Evolutionary conservation across 2,329 filamentous ascomycete species (phyloP).

Genomic region (Dryadomyces quercus-mongolicae): DNA sequence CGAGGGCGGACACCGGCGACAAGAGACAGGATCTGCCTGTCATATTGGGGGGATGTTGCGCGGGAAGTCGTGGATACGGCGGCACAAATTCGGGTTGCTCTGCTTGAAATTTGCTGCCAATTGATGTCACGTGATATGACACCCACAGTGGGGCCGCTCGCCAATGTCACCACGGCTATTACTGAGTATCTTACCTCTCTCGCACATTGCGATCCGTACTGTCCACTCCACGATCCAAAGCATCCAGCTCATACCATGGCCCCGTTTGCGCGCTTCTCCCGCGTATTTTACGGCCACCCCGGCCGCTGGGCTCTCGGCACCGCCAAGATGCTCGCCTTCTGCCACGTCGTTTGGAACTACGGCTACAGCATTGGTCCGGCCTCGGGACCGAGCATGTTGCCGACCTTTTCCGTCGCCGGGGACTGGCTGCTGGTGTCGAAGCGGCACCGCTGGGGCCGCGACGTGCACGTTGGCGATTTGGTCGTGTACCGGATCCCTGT

Average conservation of each 20-base stretch:
- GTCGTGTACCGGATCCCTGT: constrained; percentile 68
- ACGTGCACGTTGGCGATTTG: constrained; percentile 65
- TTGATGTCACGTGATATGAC: background rate
- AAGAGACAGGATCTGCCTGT: constrained; percentile 25
- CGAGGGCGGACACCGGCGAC: constrained; percentile 32
- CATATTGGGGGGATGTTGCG: constrained; percentile 19
- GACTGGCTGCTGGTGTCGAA: constrained; percentile 60
- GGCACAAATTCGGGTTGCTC: background rate
- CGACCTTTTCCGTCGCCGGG: constrained; percentile 58
- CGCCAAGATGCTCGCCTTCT: constrained; percentile 32
- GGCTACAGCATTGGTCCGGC: constrained; percentile 47
- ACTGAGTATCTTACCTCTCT: too few species aligned
- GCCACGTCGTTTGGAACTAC: constrained; percentile 47
- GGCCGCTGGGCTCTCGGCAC: constrained; percentile 30
- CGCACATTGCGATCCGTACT: too few species aligned
- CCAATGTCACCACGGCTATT: too few species aligned
- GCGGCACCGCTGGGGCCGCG: constrained; percentile 54
- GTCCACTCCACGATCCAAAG: background rate
- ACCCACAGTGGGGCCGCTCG: too few species aligned
- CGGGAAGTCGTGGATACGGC: background rate
- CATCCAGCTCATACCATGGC: constrained; percentile 12
- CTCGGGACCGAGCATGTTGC: constrained; percentile 76
- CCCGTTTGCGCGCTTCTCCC: constrained; percentile 7
- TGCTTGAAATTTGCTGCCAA: background rate
- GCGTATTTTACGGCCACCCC: constrained; percentile 25